Conservation (phyloP, 345 rosid species). For the Salix arbutifolia region DNA sequence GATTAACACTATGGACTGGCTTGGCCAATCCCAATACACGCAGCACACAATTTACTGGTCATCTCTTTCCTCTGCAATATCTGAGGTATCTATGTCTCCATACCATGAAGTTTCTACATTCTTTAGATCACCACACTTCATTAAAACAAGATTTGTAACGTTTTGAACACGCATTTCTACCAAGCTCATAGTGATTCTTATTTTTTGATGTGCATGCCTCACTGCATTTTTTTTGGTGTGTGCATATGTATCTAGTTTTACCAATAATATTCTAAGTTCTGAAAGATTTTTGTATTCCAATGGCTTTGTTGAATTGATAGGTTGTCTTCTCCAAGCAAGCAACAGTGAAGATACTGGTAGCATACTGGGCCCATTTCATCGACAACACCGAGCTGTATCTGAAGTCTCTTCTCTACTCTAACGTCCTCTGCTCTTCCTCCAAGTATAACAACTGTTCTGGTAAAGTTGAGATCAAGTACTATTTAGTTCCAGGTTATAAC, state of each 20-base stretch:
- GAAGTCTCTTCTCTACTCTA: conserved; percentile 63
- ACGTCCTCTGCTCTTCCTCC: conserved; percentile 68
- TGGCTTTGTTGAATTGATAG: conserved; percentile 23
- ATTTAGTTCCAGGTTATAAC: conserved; percentile 72
- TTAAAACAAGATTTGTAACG: neutral
- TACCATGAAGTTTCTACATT: neutral
- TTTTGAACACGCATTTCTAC: neutral
- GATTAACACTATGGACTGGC: conserved; percentile 91
- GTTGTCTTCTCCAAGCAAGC: conserved; percentile 82
- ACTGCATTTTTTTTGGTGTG: neutral
- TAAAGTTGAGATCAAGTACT: conserved; percentile 72
- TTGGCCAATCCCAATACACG: conserved; percentile 75
- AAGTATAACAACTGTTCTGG: conserved; percentile 58
- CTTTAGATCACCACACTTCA: no score
- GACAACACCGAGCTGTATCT: conserved; percentile 59
- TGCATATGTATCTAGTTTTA: neutral
- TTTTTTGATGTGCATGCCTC: neutral
- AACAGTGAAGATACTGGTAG: conserved; percentile 69
- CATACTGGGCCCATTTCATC: conserved; percentile 69
- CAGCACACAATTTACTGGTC: conserved; percentile 65
- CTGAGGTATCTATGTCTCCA: conserved; percentile 48
- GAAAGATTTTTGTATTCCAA: neutral
- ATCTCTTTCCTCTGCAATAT: conserved; percentile 63
- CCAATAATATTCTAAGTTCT: neutral
- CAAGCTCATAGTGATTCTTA: neutral